These are phyloP conservation scores for Xerocomellus dryophilus DNA, from an alignment of 768 basidiomycete genomes.

Conservation along the genomic window DNA sequence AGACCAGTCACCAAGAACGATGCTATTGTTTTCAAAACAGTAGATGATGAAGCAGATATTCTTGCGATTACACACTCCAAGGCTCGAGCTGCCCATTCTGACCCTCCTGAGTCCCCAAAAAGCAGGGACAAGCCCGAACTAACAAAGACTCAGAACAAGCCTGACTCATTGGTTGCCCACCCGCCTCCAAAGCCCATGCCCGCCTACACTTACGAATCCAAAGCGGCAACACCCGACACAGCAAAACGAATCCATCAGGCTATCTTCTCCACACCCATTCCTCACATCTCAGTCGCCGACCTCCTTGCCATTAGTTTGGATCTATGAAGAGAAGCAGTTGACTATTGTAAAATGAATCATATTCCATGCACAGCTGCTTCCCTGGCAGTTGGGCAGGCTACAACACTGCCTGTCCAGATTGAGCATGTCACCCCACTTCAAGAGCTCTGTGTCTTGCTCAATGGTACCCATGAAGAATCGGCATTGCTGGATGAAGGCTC, in stretches of 20 bases:
- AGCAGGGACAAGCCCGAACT: neutral
- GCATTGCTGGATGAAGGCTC: slow-evolving; percentile 11
- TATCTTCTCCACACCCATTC: slow-evolving; percentile 2
- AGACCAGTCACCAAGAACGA: too few species aligned
- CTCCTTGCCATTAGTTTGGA: slow-evolving; percentile 17
- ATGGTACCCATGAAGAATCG: neutral
- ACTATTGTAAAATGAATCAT: neutral
- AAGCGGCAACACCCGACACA: slow-evolving; percentile 2
- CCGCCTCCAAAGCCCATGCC: neutral
- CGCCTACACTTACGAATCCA: slow-evolving; percentile 11
- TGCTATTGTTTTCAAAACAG: too few species aligned
- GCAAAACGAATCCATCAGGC: neutral
- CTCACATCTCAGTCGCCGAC: slow-evolving; percentile 4
- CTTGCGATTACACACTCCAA: too few species aligned
- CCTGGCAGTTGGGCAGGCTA: neutral
- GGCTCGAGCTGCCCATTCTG: too few species aligned
- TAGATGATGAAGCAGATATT: too few species aligned
- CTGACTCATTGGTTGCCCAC: neutral
- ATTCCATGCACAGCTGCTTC: neutral
- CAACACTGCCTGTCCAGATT: neutral
- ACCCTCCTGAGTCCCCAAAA: too few species aligned
- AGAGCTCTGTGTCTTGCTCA: neutral
- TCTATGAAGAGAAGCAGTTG: slow-evolving; percentile 4
- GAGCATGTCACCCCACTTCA: neutral
- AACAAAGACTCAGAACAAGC: neutral